phyloP scores from a whole-genome alignment of 495 filamentous ascomycete species.

The Articulospora tetracladia region DNA sequence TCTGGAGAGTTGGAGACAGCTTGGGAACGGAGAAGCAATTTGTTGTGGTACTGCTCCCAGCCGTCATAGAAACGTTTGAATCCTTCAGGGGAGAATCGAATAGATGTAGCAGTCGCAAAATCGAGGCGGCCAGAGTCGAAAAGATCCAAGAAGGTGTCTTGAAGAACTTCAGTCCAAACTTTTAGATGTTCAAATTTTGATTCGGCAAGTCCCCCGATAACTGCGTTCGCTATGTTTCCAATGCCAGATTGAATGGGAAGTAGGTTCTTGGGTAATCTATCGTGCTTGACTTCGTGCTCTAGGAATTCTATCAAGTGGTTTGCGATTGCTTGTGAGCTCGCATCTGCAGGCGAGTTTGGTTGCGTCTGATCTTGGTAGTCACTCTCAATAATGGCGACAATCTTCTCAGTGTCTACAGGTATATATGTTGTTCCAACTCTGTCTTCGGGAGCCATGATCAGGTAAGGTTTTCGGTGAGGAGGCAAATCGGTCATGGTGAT shows the following conservation, averaged over 20 bases:
- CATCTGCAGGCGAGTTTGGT: constrained; percentile 74
- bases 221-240: constrained; percentile 92
- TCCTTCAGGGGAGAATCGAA: constrained; percentile 87
- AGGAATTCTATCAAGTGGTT: constrained; percentile 83
- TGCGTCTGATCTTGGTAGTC: constrained; percentile 80
- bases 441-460: constrained; percentile 75
- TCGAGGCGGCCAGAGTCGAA: constrained; percentile 88
- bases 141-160: constrained; percentile 90
- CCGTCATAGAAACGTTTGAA: constrained; percentile 90
- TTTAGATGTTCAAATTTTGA: constrained; percentile 84
- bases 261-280: constrained; percentile 72
- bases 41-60: constrained; percentile 76
- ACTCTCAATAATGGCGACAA: constrained; percentile 81
- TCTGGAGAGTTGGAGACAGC: constrained; percentile 91
- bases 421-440: constrained; percentile 81
- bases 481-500: constrained; percentile 85
- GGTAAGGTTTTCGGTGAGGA: constrained; percentile 77
- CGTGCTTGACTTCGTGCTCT: constrained; percentile 70
- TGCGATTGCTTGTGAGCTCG: constrained; percentile 67
- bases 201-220: constrained; percentile 78
- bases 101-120: constrained; percentile 87
- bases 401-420: constrained; percentile 84
- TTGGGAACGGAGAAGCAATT: constrained; percentile 83
- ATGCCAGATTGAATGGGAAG: constrained; percentile 87
- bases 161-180: constrained; percentile 93